These are phyloP conservation scores for Puccinellia tenuiflora DNA, from an alignment of 176 grass and related monocot species.

Conservation along the genomic window DNA sequence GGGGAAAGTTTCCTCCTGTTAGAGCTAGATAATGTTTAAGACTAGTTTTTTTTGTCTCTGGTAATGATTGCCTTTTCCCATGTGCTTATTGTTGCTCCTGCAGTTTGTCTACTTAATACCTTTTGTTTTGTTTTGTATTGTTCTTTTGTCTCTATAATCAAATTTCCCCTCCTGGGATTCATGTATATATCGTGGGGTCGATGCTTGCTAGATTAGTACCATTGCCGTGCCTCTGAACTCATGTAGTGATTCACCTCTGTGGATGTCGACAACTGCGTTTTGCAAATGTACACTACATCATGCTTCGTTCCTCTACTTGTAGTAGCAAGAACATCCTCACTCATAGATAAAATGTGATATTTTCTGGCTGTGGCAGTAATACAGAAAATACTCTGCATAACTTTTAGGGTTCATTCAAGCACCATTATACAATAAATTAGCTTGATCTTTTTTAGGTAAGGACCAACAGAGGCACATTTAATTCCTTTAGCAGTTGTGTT, in stretches of 20 bases:
- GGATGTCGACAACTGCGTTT: neutral
- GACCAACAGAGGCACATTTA: slow-evolving; percentile 1
- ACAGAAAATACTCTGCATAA: neutral
- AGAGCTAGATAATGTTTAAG: no score
- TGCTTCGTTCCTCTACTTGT: neutral
- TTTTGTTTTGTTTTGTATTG: no score
- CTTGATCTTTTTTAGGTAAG: neutral
- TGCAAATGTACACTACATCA: neutral
- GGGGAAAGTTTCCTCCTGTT: no score
- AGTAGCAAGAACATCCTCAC: neutral
- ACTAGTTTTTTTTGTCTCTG: no score
- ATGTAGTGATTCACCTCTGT: neutral
- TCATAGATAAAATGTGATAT: neutral
- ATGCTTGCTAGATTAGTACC: neutral
- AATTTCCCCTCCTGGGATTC: neutral
- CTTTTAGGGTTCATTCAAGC: slow-evolving; percentile 10
- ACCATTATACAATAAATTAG: neutral
- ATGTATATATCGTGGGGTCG: neutral
- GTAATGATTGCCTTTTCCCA: no score
- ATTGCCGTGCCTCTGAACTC: neutral
- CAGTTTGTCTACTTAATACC: no score
- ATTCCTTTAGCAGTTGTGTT: neutral
- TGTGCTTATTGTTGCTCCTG: no score
- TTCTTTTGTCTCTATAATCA: neutral
- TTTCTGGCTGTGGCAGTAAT: neutral